Conservation (phyloP, 2,329 filamentous ascomycete species). For the Penicillium verrucosum region DNA sequence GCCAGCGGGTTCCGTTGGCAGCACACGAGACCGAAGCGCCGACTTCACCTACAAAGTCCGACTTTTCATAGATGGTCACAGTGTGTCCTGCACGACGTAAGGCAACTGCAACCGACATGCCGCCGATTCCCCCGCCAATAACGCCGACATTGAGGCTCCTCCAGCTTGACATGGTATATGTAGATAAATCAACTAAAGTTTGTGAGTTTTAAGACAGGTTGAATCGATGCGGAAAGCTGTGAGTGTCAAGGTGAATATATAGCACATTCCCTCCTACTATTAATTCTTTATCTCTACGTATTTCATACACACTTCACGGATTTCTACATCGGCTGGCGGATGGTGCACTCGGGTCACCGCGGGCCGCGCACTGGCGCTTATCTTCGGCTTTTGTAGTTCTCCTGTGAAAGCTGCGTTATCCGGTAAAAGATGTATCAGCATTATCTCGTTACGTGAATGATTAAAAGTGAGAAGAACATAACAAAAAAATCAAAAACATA, state of each 20-base stretch:
- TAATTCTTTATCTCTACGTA: neutral
- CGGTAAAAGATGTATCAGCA: too few species aligned
- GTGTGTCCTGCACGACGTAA: constrained; percentile 53
- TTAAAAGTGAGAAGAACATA: too few species aligned
- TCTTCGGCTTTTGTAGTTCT: neutral
- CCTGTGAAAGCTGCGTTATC: neutral
- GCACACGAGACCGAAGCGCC: constrained; percentile 66
- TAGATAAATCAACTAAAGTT: neutral
- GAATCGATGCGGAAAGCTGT: neutral
- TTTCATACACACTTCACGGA: neutral
- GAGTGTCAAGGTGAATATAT: neutral
- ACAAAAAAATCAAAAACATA: too few species aligned
- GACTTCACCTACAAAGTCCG: constrained; percentile 65
- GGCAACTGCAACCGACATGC: constrained; percentile 51
- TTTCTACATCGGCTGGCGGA: constrained; percentile 10
- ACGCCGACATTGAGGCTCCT: constrained; percentile 47
- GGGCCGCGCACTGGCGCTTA: constrained; percentile 18
- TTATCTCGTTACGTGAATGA: too few species aligned
- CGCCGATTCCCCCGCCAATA: constrained; percentile 54
- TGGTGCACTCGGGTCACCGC: constrained; percentile 11
- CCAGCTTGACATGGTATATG: constrained; percentile 37
- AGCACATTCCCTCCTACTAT: neutral
- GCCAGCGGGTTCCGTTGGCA: constrained; percentile 67
- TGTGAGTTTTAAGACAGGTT: neutral
- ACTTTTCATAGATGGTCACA: constrained; percentile 63